Percentiles rank a stretch among this genome's conserved stretches.
Evolutionary conservation across 129 eudicot species (phyloP).

Genomic region (Lactuca sativa): DNA sequence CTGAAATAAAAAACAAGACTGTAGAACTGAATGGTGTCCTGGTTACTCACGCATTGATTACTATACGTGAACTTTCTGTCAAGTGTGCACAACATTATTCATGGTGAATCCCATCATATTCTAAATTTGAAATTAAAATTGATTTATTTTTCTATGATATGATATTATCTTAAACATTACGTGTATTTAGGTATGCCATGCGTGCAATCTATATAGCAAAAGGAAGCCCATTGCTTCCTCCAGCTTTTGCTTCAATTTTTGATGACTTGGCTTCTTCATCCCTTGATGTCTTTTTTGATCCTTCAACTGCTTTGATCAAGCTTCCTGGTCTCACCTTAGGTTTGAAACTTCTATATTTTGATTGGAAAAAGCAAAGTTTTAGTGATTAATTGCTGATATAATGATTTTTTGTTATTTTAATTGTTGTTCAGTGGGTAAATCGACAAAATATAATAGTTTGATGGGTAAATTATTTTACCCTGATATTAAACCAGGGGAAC

Average conservation of each 20-base stretch:
- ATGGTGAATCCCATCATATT: slow-evolving; percentile 46
- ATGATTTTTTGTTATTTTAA: no score
- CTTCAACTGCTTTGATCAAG: slow-evolving; percentile 76
- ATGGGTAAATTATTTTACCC: no score
- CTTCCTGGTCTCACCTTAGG: slow-evolving; percentile 94
- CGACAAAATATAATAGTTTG: no score
- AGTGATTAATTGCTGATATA: no score
- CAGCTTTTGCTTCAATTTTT: slow-evolving; percentile 89
- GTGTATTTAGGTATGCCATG: slow-evolving; percentile 72
- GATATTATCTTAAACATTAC: background rate
- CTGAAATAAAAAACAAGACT: slow-evolving; percentile 61
- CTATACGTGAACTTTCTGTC: slow-evolving; percentile 71
- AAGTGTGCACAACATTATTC: slow-evolving; percentile 99
- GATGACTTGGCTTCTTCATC: slow-evolving; percentile 96
- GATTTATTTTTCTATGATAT: background rate
- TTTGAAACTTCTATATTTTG: no score
- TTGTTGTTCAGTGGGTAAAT: no score
- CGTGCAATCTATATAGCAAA: slow-evolving; percentile 92
- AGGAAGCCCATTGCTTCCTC: slow-evolving; percentile 97
- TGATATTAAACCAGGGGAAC: no score
- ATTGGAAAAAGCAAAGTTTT: no score
- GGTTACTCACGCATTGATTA: slow-evolving; percentile 92
- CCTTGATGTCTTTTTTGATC: slow-evolving; percentile 96
- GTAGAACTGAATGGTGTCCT: slow-evolving; percentile 97
- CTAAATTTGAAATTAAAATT: background rate